Evolutionary conservation across 169 alveolate genomes (phyloP), one percentile per base, ranked within the genome.

Genomic region (Plasmodium reichenowi): DNA sequence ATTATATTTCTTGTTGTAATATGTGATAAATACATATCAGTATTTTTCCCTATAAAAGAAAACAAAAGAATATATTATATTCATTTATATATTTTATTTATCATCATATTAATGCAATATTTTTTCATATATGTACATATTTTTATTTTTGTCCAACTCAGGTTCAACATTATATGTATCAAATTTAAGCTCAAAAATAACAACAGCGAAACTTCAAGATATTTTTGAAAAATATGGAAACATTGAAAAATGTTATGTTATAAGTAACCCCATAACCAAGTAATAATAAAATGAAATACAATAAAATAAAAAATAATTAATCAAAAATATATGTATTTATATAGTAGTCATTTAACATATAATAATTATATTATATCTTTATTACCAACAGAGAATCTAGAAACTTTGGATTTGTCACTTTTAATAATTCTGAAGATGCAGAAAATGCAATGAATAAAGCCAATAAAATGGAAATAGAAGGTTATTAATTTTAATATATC

Each of bases 101-200:
- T 38, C 32, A 26, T 66, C 8, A 32, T 32, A 7, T 32, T 32
- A 32, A 32, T 32, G 8, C 45, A 32, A 32, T 8, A n/a, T 9
- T 26, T 26, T 26, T 3, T 26, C 32, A 17, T 5, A 15, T 15
- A 43, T 45, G 45, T 32, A 12, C 38, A 7, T n/a, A 6, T 68
- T 15, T 47, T 50, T 22, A 22, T 43, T 22, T 52, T 38, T 24
- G 20, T 63, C 17, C 45, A 22, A 48, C 38, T 7, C 29, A 80
- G 90, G 90, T 38, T 67, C 90, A 80, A 80, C 90, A 24, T 48
- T 80, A 73, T 80, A 80, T 13, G 90, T 80, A 62, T 80, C 90
- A 52, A 80, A 80, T 60, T 56, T 80, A 68, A 80, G 90, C 54
- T 80, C 90, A 67, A 80, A 68, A 80, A 80, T 80, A 80, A 80